Evolutionary conservation across 2,329 filamentous ascomycete genomes (phyloP), one percentile per base, ranked within the genome.

Genomic region (Alternaria sp.): DNA sequence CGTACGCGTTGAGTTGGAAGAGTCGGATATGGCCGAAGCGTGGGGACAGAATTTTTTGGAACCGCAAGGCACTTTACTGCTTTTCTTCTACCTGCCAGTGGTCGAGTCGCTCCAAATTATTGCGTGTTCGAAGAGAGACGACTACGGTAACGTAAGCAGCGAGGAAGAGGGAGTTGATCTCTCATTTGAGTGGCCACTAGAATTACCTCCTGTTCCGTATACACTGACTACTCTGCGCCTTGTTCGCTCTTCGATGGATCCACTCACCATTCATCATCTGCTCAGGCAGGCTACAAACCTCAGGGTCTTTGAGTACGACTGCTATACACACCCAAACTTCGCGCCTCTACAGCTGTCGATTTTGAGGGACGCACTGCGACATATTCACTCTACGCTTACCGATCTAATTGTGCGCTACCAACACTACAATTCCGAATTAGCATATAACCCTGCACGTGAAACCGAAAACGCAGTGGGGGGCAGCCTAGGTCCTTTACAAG

Each of bases 201-300:
- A 18, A 8, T 3, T 18, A 44, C 38, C 36, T 36, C 46, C 54
- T 26, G 11, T n/a, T 7, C 28, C 54, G 18, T 38, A 46, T 4
- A 57, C 42, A 24, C 39, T 57, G 47, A 57, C 38, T 24, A 43
- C 36, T 18, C 28, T 57, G 8, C 47, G 47, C 5, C 54, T 57
- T 32, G 7, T 43, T 9, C 36, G 46, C 22, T 57, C 38, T n/a
- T 51, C 46, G 1, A 38, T 57, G 26, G 39, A 22, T 2, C 47
- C 38, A 11, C 26, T 14, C 9, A 43, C 30, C 16, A 42, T 57
- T 16, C 16, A 51, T 9, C 38, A 36, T 1, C 7, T 57, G 14
- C 54, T 57, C 11, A 34, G 42, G 38, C 54, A 57, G 22, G 34
- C 54, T 12, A 38, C 54, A 5, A 51, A 57, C 20, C 36, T 57